Percentiles rank a stretch among this genome's conserved stretches.
Evolutionary conservation across 2,329 filamentous ascomycete species (phyloP).

Genomic region (Paracoccidioides brasiliensis): DNA sequence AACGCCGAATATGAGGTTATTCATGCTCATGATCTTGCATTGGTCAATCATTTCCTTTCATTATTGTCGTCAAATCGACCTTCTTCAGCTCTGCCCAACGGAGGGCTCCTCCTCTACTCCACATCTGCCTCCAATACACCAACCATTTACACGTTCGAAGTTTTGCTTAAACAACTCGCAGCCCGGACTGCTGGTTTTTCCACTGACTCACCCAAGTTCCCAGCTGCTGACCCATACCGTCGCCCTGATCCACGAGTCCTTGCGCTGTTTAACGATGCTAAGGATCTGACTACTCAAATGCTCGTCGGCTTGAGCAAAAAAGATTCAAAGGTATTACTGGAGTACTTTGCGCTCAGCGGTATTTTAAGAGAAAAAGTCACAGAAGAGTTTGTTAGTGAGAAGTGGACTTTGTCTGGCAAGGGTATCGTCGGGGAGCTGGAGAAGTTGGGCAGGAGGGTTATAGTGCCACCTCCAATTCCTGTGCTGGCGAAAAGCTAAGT

Average conservation of each 20-base stretch:
- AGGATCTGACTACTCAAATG: conserved; percentile 37
- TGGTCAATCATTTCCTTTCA: conserved; percentile 63
- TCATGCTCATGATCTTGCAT: conserved; percentile 71
- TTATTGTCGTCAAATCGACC: conserved; percentile 39
- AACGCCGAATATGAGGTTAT: conserved; percentile 57
- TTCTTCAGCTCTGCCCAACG: conserved; percentile 45
- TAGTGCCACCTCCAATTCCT: conserved; percentile 13
- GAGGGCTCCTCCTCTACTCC: conserved; percentile 64
- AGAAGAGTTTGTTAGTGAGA: conserved; percentile 59
- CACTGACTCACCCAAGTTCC: conserved; percentile 29
- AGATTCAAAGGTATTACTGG: conserved; percentile 69
- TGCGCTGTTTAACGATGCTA: conserved; percentile 25
- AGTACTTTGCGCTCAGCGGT: conserved; percentile 86
- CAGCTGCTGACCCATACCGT: conserved; percentile 40
- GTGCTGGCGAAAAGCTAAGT: not conserved
- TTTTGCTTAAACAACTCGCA: conserved; percentile 45
- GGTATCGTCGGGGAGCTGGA: conserved; percentile 81
- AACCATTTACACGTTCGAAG: conserved; percentile 51
- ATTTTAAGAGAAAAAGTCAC: conserved; percentile 59
- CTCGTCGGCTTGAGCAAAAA: conserved; percentile 57
- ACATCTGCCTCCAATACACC: conserved; percentile 60
- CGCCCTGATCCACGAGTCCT: conserved; percentile 41
- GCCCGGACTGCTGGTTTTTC: conserved; percentile 29
- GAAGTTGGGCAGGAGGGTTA: conserved; percentile 42
- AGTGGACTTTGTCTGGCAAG: conserved; percentile 70